A percentile compares a stretch with the other conserved stretches of the same genome.
phyloP scores from a whole-genome alignment of 2,329 filamentous ascomycete genomes.

The Aspergillus uvarum region DNA sequence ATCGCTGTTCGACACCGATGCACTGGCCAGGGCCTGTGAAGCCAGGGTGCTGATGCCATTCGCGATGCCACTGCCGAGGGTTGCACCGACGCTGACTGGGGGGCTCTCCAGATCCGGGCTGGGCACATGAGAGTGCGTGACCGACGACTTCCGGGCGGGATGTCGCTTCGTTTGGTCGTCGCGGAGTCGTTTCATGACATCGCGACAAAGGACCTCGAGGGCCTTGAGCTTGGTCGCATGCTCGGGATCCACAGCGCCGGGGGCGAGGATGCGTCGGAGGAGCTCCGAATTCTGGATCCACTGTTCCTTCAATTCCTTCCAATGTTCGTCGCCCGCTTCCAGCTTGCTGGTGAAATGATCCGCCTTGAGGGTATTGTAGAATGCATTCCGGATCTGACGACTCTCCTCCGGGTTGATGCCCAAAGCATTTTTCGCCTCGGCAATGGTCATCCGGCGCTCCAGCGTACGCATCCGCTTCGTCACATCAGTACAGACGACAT shows the following conservation, averaged over 20 bases:
- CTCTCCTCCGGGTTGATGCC: slow-evolving; percentile 68
- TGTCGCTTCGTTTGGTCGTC: slow-evolving; percentile 64
- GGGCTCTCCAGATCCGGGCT: slow-evolving; percentile 23
- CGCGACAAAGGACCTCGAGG: slow-evolving; percentile 68
- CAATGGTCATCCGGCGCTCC: slow-evolving; percentile 67
- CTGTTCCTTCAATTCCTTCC: slow-evolving; percentile 65
- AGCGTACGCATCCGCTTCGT: slow-evolving; percentile 73
- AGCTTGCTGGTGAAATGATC: slow-evolving; percentile 71
- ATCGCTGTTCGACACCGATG: slow-evolving; percentile 39
- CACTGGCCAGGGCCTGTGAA: slow-evolving; percentile 45
- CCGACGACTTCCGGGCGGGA: slow-evolving; percentile 44
- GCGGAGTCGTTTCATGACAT: slow-evolving; percentile 74
- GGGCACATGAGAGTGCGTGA: slow-evolving; percentile 23
- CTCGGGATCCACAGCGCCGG: slow-evolving; percentile 53
- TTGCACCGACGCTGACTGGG: slow-evolving; percentile 20
- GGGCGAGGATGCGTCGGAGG: slow-evolving; percentile 56
- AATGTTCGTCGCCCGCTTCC: slow-evolving; percentile 70
- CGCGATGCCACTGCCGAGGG: slow-evolving; percentile 30
- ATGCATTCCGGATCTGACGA: slow-evolving; percentile 63
- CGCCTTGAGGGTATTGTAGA: slow-evolving; percentile 64
- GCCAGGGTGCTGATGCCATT: slow-evolving; percentile 46
- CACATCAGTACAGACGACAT: slow-evolving; percentile 77
- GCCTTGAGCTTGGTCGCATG: slow-evolving; percentile 61
- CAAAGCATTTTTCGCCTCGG: slow-evolving; percentile 71
- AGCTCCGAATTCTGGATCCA: slow-evolving; percentile 64